Percentiles rank a stretch among this genome's conserved stretches.
These are phyloP conservation scores for Rubus parviflorus DNA, from an alignment of 306 rosid genomes.

Conservation along the genomic window DNA sequence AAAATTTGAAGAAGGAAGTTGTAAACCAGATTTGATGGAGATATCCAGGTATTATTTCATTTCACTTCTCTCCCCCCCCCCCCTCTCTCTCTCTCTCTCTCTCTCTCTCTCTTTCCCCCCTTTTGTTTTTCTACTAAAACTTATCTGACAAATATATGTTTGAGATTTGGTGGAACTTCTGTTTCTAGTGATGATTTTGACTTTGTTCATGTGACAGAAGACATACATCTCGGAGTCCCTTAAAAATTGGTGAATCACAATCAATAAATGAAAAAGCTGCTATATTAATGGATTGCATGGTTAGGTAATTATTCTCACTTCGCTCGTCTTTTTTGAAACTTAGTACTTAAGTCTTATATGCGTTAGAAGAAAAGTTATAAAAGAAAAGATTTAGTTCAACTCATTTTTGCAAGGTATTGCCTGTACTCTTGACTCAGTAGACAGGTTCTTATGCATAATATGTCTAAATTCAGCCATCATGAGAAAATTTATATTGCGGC, in stretches of 20 bases:
- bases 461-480: slow-evolving; percentile 5
- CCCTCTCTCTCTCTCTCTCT: slow-evolving; percentile 5
- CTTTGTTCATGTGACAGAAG: slow-evolving; percentile 61
- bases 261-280: slow-evolving; percentile 51
- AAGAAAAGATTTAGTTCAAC: not conserved
- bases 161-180: slow-evolving; percentile 1
- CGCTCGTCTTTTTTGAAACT: not conserved
- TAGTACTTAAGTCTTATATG: not conserved
- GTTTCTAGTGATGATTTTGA: not conserved
- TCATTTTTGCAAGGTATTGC: not conserved
- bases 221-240: slow-evolving; percentile 42
- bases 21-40: slow-evolving; percentile 49
- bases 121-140: not conserved
- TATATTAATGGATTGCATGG: slow-evolving; percentile 49
- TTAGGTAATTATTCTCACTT: slow-evolving; percentile 47
- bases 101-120: slow-evolving; percentile 5
- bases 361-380: not conserved
- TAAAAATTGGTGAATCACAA: slow-evolving; percentile 44
- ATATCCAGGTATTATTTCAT: slow-evolving; percentile 50
- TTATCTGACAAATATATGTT: not conserved
- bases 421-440: not conserved
- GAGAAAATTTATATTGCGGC: not conserved
- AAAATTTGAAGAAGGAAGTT: slow-evolving; percentile 47
- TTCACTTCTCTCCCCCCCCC: slow-evolving; percentile 5
- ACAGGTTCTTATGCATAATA: not conserved